These are phyloP conservation scores for Lentinus polychrous DNA, from an alignment of 1,284 basidiomycete species.

Conservation along the genomic window DNA sequence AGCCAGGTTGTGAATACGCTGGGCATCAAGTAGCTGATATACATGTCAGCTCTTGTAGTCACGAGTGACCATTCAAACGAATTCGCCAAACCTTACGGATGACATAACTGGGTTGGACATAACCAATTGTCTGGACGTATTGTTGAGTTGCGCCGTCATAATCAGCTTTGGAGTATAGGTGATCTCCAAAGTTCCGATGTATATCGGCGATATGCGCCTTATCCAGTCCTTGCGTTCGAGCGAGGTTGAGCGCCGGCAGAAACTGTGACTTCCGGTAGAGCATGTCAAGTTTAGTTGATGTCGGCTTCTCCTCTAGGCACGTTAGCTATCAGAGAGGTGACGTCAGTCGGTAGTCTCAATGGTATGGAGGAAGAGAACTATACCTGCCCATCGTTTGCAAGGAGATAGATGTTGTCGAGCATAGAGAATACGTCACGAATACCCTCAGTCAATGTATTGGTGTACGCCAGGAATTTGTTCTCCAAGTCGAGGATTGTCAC, in stretches of 20 bases:
- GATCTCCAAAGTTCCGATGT: slow-evolving; percentile 85
- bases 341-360: neutral
- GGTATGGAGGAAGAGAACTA: slow-evolving; percentile 16
- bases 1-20: slow-evolving; percentile 91
- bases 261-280: slow-evolving; percentile 76
- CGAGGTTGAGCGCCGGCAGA: slow-evolving; percentile 70
- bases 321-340: slow-evolving; percentile 45
- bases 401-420: slow-evolving; percentile 73
- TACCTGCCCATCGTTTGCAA: slow-evolving; percentile 74
- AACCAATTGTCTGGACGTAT: slow-evolving; percentile 86
- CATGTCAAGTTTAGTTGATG: slow-evolving; percentile 73
- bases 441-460: slow-evolving; percentile 72
- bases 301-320: slow-evolving; percentile 75
- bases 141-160: slow-evolving; percentile 92
- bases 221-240: slow-evolving; percentile 70
- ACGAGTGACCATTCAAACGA: neutral
- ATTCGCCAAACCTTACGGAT: slow-evolving; percentile 78
- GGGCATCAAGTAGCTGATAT: slow-evolving; percentile 90
- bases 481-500: slow-evolving; percentile 90
- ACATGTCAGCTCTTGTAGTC: slow-evolving; percentile 20
- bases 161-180: slow-evolving; percentile 86
- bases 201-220: slow-evolving; percentile 77
- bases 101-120: slow-evolving; percentile 90
- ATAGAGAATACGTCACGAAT: slow-evolving; percentile 75
- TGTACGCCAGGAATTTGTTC: slow-evolving; percentile 87